phyloP scores from a whole-genome alignment of 345 rosid genomes.

The Combretum micranthum region DNA sequence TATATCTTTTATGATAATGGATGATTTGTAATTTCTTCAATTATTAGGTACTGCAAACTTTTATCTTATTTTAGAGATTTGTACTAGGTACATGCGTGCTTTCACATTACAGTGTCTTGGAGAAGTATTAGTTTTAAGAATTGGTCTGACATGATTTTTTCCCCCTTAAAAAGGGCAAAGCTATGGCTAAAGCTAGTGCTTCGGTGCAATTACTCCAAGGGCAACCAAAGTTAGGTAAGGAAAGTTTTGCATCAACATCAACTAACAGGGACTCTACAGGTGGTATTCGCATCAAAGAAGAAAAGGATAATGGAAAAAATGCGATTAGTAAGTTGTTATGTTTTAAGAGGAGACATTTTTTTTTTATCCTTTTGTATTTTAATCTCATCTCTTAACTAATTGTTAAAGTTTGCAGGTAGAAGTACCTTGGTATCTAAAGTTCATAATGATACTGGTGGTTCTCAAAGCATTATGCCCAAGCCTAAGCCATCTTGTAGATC shows the following conservation, averaged over 20 bases:
- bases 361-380: conserved; percentile 13
- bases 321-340: conserved; percentile 23
- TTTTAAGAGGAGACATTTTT: neutral
- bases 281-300: conserved; percentile 40
- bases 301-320: conserved; percentile 34
- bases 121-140: too few species aligned
- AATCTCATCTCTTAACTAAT: neutral
- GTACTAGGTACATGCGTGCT: too few species aligned
- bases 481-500: conserved; percentile 37
- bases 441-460: conserved; percentile 18
- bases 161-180: conserved; percentile 22
- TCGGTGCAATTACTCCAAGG: conserved; percentile 33
- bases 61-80: too few species aligned
- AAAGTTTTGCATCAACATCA: conserved; percentile 27
- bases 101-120: too few species aligned
- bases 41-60: too few species aligned
- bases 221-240: conserved; percentile 38
- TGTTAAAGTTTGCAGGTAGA: conserved; percentile 39
- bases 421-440: conserved; percentile 27
- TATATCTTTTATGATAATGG: neutral
- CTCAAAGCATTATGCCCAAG: conserved; percentile 33
- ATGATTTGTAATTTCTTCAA: too few species aligned
- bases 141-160: neutral
- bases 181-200: conserved; percentile 24
- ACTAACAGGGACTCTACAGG: conserved; percentile 49